Evolutionary conservation across 169 alveolate species (phyloP).

Genomic region (Plasmodium fragile): DNA sequence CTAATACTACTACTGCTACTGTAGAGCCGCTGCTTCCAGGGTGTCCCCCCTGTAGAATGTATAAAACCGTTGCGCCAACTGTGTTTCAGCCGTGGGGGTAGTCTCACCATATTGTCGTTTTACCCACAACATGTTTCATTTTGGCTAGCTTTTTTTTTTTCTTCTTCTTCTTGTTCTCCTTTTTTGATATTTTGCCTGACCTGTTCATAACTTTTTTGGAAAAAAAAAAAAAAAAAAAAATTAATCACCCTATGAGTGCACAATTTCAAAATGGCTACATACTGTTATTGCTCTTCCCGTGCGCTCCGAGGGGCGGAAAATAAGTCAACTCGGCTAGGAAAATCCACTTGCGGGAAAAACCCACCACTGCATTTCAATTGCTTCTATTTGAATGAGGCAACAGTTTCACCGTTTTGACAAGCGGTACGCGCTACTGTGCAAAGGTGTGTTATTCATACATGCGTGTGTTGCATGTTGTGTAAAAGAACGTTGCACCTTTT

Average conservation of each 20-base stretch:
- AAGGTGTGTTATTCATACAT: neutral
- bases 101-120: neutral
- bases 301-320: neutral
- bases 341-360: neutral
- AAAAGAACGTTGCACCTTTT: slow-evolving; percentile 9
- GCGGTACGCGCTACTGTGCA: neutral
- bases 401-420: neutral
- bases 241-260: neutral
- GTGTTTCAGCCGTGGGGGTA: neutral
- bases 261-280: neutral
- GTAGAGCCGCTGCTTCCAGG: neutral
- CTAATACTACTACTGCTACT: neutral
- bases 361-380: neutral
- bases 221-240: neutral
- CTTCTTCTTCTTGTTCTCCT: neutral
- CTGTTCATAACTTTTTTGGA: neutral
- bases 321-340: neutral
- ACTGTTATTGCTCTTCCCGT: neutral
- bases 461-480: neutral
- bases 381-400: neutral
- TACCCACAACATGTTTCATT: neutral
- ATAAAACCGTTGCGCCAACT: neutral
- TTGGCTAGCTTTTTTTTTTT: slow-evolving; percentile 8
- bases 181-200: slow-evolving; percentile 7
- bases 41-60: neutral